Evolutionary conservation across 306 rosid species (phyloP).

Genomic region (Lathyrus tuberosus): DNA sequence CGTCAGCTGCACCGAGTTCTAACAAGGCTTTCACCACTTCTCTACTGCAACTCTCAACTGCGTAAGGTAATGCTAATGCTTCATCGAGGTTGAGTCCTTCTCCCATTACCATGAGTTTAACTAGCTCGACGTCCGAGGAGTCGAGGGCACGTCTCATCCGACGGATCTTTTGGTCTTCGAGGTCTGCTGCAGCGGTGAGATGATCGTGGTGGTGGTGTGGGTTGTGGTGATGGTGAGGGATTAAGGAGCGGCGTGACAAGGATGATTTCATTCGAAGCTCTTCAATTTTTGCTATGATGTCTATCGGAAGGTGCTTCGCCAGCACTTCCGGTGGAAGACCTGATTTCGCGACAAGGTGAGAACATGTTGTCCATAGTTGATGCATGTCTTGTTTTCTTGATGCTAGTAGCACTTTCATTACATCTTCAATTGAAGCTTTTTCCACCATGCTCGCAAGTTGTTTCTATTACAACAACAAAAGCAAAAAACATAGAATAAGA

Average conservation of each 20-base stretch:
- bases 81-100: conserved; percentile 95
- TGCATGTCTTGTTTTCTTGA: conserved; percentile 99
- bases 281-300: conserved; percentile 82
- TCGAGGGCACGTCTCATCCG: conserved; percentile 89
- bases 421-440: conserved; percentile 95
- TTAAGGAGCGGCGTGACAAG: conserved; percentile 63
- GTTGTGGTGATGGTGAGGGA: conserved; percentile 57
- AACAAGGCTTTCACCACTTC: conserved; percentile 92
- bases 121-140: conserved; percentile 93
- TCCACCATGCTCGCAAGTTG: conserved; percentile 98
- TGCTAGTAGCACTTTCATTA: conserved; percentile 89
- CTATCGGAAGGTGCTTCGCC: conserved; percentile 88
- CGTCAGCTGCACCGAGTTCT: conserved; percentile 93
- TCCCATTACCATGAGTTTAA: conserved; percentile 98
- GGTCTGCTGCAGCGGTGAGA: conserved; percentile 66
- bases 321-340: conserved; percentile 91
- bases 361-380: conserved; percentile 93
- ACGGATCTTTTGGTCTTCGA: conserved; percentile 91
- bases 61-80: conserved; percentile 86
- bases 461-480: conserved; percentile 53
- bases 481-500: not conserved
- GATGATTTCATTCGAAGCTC: conserved; percentile 94
- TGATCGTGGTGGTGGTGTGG: conserved; percentile 60
- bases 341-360: conserved; percentile 88
- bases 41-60: conserved; percentile 88